A percentile compares a stretch with the other conserved stretches of the same genome.
Conservation (phyloP, 2,329 filamentous ascomycete genomes). For the Coniochaeta hoffmannii region DNA sequence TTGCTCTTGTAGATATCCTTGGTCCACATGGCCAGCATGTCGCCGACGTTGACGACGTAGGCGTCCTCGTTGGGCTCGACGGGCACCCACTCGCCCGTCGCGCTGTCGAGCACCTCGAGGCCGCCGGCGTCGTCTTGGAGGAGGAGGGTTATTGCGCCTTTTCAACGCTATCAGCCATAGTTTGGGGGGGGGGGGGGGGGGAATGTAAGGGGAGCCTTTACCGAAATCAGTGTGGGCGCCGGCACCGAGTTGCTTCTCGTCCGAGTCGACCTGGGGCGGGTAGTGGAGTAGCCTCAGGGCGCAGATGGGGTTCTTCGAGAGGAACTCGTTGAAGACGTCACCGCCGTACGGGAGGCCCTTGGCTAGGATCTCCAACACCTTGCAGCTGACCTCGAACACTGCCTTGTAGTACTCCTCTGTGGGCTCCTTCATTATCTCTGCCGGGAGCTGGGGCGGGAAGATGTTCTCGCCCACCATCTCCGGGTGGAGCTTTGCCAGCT, state of each 20-base stretch:
- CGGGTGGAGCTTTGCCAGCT: slow-evolving; percentile 27
- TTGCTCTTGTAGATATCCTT: slow-evolving; percentile 44
- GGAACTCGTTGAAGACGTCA: slow-evolving; percentile 34
- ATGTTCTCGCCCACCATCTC: slow-evolving; percentile 32
- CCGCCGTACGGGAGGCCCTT: slow-evolving; percentile 31
- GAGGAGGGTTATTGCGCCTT: slow-evolving; percentile 40
- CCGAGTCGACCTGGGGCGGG: slow-evolving; percentile 28
- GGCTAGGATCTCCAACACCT: slow-evolving; percentile 33
- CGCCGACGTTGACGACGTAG: slow-evolving; percentile 44
- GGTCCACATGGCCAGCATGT: slow-evolving; percentile 43
- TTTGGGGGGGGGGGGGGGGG: slow-evolving; percentile 31
- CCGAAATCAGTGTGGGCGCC: slow-evolving; percentile 50
- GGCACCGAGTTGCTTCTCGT: slow-evolving; percentile 24
- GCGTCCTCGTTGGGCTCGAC: slow-evolving; percentile 36
- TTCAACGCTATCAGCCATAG: background rate
- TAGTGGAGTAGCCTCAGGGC: slow-evolving; percentile 42
- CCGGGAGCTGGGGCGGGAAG: slow-evolving; percentile 19
- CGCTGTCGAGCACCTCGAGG: slow-evolving; percentile 40
- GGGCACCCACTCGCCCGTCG: slow-evolving; percentile 34
- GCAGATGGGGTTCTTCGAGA: slow-evolving; percentile 31
- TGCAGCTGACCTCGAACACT: slow-evolving; percentile 29
- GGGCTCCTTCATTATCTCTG: slow-evolving; percentile 25
- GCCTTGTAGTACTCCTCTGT: slow-evolving; percentile 31
- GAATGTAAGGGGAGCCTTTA: slow-evolving; percentile 43
- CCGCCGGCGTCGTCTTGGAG: slow-evolving; percentile 43